Conservation (phyloP, 2,329 filamentous ascomycete genomes). For the Helotiales sp. region DNA sequence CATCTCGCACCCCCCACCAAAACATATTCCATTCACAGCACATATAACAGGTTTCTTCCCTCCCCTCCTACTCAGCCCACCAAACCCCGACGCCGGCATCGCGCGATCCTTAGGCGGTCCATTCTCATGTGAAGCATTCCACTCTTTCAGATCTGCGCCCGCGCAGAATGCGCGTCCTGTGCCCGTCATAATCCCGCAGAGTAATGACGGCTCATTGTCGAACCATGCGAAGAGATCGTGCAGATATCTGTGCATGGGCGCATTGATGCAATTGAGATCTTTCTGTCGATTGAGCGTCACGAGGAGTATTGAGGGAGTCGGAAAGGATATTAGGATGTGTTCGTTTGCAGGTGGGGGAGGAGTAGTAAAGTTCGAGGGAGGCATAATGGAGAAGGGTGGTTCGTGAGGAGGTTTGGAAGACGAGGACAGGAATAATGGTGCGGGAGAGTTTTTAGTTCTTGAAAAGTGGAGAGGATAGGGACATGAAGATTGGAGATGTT, state of each 20-base stretch:
- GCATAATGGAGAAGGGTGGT: constrained; percentile 11
- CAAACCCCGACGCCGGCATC: constrained; percentile 59
- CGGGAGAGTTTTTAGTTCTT: constrained; percentile 23
- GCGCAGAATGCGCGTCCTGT: constrained; percentile 69
- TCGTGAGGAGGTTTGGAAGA: constrained; percentile 16
- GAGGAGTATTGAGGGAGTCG: constrained; percentile 59
- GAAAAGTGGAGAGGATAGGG: constrained; percentile 21
- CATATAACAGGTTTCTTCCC: constrained; percentile 78
- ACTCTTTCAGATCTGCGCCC: constrained; percentile 71
- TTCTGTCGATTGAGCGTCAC: constrained; percentile 64
- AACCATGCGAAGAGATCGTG: constrained; percentile 61
- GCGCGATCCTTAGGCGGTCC: constrained; percentile 18
- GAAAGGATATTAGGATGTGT: constrained; percentile 51
- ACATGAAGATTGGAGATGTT: not conserved
- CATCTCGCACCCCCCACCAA: constrained; percentile 81
- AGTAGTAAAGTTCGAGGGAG: constrained; percentile 24
- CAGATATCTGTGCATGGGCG: constrained; percentile 46
- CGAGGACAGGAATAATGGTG: constrained; percentile 27
- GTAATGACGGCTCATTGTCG: constrained; percentile 61
- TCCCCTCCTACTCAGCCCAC: constrained; percentile 66
- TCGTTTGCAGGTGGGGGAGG: constrained; percentile 30
- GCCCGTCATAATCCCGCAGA: constrained; percentile 68
- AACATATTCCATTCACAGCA: constrained; percentile 75
- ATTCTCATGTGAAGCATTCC: constrained; percentile 53
- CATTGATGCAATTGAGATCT: constrained; percentile 61